Base-by-base conservation (phyloP, 225 moss, liverwort and hornwort species). In the Marchantia polymorpha region DNA sequence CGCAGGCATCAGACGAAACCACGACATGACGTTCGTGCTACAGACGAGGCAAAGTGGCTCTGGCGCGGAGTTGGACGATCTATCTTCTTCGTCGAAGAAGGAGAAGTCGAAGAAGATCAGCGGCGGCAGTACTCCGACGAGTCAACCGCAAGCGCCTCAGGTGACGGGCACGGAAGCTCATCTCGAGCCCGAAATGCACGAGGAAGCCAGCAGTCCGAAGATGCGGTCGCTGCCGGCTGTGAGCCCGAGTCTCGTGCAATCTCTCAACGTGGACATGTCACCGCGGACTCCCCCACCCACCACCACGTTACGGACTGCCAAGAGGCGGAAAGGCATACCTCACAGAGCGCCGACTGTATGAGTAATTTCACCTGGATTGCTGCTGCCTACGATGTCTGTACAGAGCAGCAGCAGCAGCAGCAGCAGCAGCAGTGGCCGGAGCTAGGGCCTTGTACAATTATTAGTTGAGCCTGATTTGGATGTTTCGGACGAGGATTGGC, bases 321-420 rank as follows among this genome's bases (percentile, higher is more conserved):
- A 99, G 74, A 86, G 99, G 75, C 91, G 99, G 76, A 99, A 99
- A 89, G 95, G 99, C 77, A 92, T 86, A 74, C 99, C 99, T 6
- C 92, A 99, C 86, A 86, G 99, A 87, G 99, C 99, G 46, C 99
- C 95, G 17, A 60, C 19, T 26, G 9, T 63, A 20, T 76, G 61
- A 76, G 72, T 26, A 49, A 46, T 49, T 46, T 29, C 27, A 20
- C 12, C 70, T 7, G 8, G 15, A 16, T 17, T 0, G 19, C 19
- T 13, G 11, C 47, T 39, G 10, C 39, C 39, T 46, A 9, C 0
- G 12, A 10, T 46, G 8, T 48, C 47, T 70, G 0, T 70, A 48
- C 69, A 46, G 25, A 65, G 23, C 25, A 25, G 27, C 22, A 25
- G 64, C 0, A 65, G 65, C 20, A 27, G 69, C 30, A 69, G 46